phyloP scores from a whole-genome alignment of 179 eudicot species.

The Gypsophila paniculata region DNA sequence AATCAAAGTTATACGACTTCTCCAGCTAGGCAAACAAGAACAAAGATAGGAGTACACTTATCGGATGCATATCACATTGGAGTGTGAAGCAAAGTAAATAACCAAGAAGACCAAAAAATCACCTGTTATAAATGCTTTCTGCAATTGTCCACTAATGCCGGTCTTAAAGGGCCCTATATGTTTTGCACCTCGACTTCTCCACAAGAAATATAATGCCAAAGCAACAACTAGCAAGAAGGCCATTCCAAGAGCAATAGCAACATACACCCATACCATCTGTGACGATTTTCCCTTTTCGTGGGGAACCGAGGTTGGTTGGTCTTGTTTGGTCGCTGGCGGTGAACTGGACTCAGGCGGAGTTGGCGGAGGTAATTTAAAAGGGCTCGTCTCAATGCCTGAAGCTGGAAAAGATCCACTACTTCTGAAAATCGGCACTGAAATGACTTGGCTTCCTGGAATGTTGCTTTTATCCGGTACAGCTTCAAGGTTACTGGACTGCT shows the following conservation, averaged over 20 bases:
- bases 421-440: slow-evolving; percentile 40
- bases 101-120: slow-evolving; percentile 20
- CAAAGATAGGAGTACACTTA: too few relatives aligned
- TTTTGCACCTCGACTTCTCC: slow-evolving; percentile 51
- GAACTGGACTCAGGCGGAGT: slow-evolving; percentile 24
- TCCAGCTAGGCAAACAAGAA: too few relatives aligned
- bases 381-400: slow-evolving; percentile 34
- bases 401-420: slow-evolving; percentile 90
- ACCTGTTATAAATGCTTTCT: slow-evolving; percentile 95
- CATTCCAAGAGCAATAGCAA: slow-evolving; percentile 41
- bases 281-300: slow-evolving; percentile 27
- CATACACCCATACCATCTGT: slow-evolving; percentile 43
- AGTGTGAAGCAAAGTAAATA: neutral
- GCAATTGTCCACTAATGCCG: slow-evolving; percentile 94
- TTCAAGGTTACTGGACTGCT: slow-evolving; percentile 61
- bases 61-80: too few relatives aligned
- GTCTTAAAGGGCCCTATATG: slow-evolving; percentile 80
- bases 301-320: slow-evolving; percentile 18
- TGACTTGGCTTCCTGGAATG: slow-evolving; percentile 26
- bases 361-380: slow-evolving; percentile 24
- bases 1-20: too few relatives aligned
- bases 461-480: slow-evolving; percentile 42
- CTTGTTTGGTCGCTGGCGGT: slow-evolving; percentile 21
- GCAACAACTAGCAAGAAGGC: slow-evolving; percentile 41
- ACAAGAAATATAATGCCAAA: slow-evolving; percentile 30